A percentile compares a stretch with the other conserved stretches of the same genome.
Evolutionary conservation across 805 yeast species (phyloP).

Genomic region (Cyberlindnera sargentensis): DNA sequence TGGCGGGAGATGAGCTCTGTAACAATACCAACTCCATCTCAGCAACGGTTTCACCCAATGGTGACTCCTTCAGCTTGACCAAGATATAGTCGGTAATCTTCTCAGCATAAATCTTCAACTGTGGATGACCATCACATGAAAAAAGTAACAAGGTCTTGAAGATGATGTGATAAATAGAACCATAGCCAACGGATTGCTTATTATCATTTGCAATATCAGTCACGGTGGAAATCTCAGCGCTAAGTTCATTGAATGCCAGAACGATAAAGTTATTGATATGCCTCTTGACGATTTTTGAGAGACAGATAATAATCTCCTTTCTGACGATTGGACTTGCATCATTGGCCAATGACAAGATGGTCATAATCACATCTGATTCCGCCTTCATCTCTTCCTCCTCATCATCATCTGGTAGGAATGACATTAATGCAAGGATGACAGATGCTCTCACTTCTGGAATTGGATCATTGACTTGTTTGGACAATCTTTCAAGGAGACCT

Average conservation of each 20-base stretch:
- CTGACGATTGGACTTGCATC: slow-evolving; percentile 91
- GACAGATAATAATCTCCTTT: slow-evolving; percentile 71
- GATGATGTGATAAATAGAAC: slow-evolving; percentile 74
- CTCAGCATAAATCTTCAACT: slow-evolving; percentile 67
- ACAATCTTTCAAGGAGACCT: slow-evolving; percentile 50
- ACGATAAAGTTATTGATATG: slow-evolving; percentile 73
- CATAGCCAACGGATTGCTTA: slow-evolving; percentile 72
- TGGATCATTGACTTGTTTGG: slow-evolving; percentile 68
- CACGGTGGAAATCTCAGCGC: slow-evolving; percentile 33
- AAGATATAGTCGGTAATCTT: slow-evolving; percentile 69
- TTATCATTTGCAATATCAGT: slow-evolving; percentile 29
- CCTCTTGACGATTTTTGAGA: slow-evolving; percentile 65
- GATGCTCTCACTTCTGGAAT: slow-evolving; percentile 94
- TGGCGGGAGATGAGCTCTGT: slow-evolving; percentile 33
- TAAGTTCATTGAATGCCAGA: slow-evolving; percentile 73
- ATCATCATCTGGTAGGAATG: slow-evolving; percentile 47
- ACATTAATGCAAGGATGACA: slow-evolving; percentile 62
- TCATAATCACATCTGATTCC: slow-evolving; percentile 64
- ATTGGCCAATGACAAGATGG: slow-evolving; percentile 58
- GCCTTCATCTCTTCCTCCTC: slow-evolving; percentile 46
- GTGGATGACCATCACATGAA: slow-evolving; percentile 83
- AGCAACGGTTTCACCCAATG: slow-evolving; percentile 55
- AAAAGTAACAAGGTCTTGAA: slow-evolving; percentile 82
- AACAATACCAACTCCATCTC: slow-evolving; percentile 61
- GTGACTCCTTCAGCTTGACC: slow-evolving; percentile 44